These are phyloP conservation scores for Didymella exigua DNA, from an alignment of 2,329 filamentous ascomycete genomes.

Conservation along the genomic window DNA sequence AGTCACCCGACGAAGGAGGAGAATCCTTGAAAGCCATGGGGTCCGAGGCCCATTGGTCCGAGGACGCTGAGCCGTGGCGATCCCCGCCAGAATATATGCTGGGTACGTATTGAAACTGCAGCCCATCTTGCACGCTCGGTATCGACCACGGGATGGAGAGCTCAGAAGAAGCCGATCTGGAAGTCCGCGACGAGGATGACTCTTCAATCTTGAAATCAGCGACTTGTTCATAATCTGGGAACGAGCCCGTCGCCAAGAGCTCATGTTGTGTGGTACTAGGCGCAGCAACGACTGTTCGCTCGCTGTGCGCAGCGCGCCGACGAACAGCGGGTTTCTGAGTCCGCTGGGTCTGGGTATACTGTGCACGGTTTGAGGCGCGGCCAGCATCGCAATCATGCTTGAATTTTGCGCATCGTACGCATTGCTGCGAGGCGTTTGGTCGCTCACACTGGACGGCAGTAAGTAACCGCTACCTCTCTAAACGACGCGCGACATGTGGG, in stretches of 20 bases:
- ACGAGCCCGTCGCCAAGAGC: not conserved
- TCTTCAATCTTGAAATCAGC: not conserved
- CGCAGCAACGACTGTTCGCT: not conserved
- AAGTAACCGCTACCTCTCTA: not conserved
- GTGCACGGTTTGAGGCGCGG: conserved; percentile 2
- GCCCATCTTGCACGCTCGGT: not conserved
- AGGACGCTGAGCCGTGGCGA: not conserved
- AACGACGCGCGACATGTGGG: too few species aligned
- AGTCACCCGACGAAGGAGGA: not conserved
- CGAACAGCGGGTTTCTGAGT: not conserved
- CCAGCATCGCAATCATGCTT: not conserved
- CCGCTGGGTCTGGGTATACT: too few species aligned
- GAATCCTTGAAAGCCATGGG: not conserved
- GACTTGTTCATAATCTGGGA: too few species aligned
- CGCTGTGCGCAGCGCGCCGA: not conserved
- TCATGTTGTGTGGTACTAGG: not conserved
- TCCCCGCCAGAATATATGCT: not conserved
- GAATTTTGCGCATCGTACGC: conserved; percentile 1
- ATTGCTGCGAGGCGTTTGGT: not conserved
- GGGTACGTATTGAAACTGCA: not conserved
- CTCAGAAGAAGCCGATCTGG: conserved; percentile 1
- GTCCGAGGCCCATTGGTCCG: not conserved
- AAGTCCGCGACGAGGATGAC: not conserved
- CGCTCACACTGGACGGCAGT: not conserved
- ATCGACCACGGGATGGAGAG: not conserved